Evolutionary conservation across 129 eudicot species (phyloP), one percentile per base, ranked within the genome.

Genomic region (Flaveria brownii): DNA sequence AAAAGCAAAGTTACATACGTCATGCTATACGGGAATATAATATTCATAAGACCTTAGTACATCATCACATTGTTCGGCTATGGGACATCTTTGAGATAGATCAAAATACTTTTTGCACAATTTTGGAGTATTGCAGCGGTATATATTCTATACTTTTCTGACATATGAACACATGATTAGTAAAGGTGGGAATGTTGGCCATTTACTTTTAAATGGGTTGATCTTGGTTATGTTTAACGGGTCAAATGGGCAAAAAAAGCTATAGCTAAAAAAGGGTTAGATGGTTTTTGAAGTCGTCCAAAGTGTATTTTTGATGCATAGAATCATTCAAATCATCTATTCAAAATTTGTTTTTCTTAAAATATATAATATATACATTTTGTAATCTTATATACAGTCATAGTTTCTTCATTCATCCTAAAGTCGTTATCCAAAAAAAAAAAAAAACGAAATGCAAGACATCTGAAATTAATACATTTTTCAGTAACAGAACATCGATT

Each of bases 81-180:
- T 94, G 97, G 97, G 98, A 94, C 77, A 94, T 85, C 82, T 94
- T 94, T 83, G 98, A 94, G 86, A 94, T 94, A 47, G 98, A 94
- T 82, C 98, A 91, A 76, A 94, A 91, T 70, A 94, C 98, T 16
- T 94, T 94, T 82, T 94, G 98, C 87, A 91, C 98, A 9, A 85
- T 94, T 71, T 81, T 94, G 84, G 98, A 94, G 80, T 94, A 88
- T 76, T 91, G 98, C 81, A 85, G 98, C 55, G 98, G 98, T 94
- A 86, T 52, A 5, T 78, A 60, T 39, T 50, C 36, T 76, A 14
- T 71, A 79, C 68, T 55, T 23, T 46, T 69, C 54, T 12, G 10
- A 36, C 9, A 39, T 51, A 14, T 42, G 56, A 17, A 36, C 10
- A 39, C 36, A 22, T 42, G 56, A 17, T 47, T 47, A 16, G 26